Evolutionary conservation across 73 alveolate genomes (phyloP), one percentile per base, ranked within the genome.

Genomic region (Paramecium sonneborni): DNA sequence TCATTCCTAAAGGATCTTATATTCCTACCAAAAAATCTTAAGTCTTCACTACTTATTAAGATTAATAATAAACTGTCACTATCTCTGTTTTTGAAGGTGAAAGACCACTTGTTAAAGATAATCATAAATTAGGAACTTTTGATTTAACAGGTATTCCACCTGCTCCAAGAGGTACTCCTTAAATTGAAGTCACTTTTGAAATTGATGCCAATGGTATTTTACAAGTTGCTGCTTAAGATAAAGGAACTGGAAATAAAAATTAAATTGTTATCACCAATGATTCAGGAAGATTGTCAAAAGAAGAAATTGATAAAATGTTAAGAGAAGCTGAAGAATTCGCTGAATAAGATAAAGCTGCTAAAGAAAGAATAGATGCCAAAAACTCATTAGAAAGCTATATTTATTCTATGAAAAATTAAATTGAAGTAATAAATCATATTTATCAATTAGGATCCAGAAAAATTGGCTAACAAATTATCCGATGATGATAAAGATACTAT

Each of bases 11-110:
- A 92, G 99, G 99, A 89, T 98, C 99, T 52, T 98, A 95, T 84
- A 98, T 98, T 94, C 99, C 99, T 23, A 97, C 99, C 88, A 97
- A 97, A 96, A 98, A 98, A 79, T 96, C 99, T 38, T 98, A 98
- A 95, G 93, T 95, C 57, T 98, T 98, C 98, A 95, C 99, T 14
- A 98, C 99, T 72, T 97, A 97, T 92, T 98, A 95, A 93, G 99
- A 97, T 95, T 85, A 98, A 34, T 99, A 98, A 93, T 93, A 98
- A 68, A 96, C 97, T 44, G 99, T 98, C 9, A 92, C 98, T 38
- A 96, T 97, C 85, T 97, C 94, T 85, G 98, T 98, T 82, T 98
- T 90, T 89, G 99, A 98, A 88, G 99, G 99, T 7, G 99, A 98
- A 86, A 97, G 99, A 76, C 96, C 99, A 43, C 88, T 98, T 96